Evolutionary conservation across 1,284 basidiomycete genomes (phyloP).

Genomic region (Prillingera fragicola): DNA sequence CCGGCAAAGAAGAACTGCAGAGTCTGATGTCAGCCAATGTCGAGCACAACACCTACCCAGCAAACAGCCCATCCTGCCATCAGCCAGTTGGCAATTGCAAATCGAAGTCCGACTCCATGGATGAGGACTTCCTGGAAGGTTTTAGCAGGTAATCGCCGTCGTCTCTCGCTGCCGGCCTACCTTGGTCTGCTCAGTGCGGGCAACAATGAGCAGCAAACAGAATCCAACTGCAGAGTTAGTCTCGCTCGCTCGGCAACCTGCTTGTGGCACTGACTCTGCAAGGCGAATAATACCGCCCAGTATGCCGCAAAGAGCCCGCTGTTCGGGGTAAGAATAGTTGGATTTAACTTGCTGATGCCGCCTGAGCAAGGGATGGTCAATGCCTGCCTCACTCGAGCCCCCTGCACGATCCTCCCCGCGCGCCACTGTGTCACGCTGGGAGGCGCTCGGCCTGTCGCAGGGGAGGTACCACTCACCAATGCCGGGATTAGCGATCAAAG

Average conservation of each 20-base stretch:
- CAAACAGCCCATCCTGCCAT: constrained; percentile 77
- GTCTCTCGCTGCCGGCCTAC: constrained; percentile 48
- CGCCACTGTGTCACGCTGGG: no score
- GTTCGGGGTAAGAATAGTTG: constrained; percentile 67
- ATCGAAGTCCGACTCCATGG: constrained; percentile 68
- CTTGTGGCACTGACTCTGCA: constrained; percentile 39
- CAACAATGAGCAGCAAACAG: constrained; percentile 66
- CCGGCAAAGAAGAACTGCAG: constrained; percentile 45
- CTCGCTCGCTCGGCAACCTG: background rate
- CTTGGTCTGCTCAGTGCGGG: constrained; percentile 73
- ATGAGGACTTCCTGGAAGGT: constrained; percentile 56
- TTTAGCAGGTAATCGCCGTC: no score
- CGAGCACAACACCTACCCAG: constrained; percentile 55
- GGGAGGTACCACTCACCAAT: constrained; percentile 28
- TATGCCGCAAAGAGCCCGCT: constrained; percentile 62
- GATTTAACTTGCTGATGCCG: constrained; percentile 56
- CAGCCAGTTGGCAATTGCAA: constrained; percentile 73
- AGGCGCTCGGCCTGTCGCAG: no score
- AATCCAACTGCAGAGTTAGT: constrained; percentile 62
- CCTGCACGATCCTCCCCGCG: no score
- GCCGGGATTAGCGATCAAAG: constrained; percentile 44
- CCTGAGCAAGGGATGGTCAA: no score
- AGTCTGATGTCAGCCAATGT: constrained; percentile 22
- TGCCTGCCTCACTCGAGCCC: no score
- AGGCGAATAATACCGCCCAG: constrained; percentile 50